Evolutionary conservation across 1,284 basidiomycete genomes (phyloP).

Genomic region (Tilletia indica): DNA sequence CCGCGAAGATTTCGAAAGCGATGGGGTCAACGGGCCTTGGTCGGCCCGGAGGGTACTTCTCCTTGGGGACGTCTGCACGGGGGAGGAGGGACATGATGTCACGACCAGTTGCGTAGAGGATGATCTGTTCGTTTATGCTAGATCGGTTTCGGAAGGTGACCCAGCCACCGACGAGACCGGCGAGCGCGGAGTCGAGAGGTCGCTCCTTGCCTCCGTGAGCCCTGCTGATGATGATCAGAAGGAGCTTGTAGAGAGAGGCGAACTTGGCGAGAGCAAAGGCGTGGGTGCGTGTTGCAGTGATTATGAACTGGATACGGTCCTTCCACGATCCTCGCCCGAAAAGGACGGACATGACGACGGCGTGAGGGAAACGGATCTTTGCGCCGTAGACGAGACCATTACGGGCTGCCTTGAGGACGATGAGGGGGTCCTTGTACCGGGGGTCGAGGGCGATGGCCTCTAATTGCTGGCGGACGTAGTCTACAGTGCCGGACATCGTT

Average conservation of each 20-base stretch:
- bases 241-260: conserved; percentile 85
- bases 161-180: conserved; percentile 88
- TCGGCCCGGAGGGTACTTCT: conserved; percentile 42
- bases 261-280: conserved; percentile 87
- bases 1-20: conserved; percentile 84
- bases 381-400: conserved; percentile 94
- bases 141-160: conserved; percentile 88
- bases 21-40: conserved; percentile 62
- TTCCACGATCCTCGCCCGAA: conserved; percentile 62
- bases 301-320: conserved; percentile 69
- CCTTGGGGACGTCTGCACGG: conserved; percentile 39
- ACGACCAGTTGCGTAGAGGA: conserved; percentile 68
- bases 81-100: conserved; percentile 51
- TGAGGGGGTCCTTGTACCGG: conserved; percentile 80
- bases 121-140: conserved; percentile 99
- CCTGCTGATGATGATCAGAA: conserved; percentile 77
- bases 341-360: conserved; percentile 93
- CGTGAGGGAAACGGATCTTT: conserved; percentile 95
- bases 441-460: conserved; percentile 60
- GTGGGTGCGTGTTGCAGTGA: conserved; percentile 83
- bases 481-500: neutral
- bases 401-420: conserved; percentile 79
- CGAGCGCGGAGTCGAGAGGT: conserved; percentile 81
- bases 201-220: conserved; percentile 76
- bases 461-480: conserved; percentile 18